Percentiles rank a stretch among this genome's conserved stretches.
Evolutionary conservation across 441 rosid species (phyloP).

Genomic region (Populus hybrid): DNA sequence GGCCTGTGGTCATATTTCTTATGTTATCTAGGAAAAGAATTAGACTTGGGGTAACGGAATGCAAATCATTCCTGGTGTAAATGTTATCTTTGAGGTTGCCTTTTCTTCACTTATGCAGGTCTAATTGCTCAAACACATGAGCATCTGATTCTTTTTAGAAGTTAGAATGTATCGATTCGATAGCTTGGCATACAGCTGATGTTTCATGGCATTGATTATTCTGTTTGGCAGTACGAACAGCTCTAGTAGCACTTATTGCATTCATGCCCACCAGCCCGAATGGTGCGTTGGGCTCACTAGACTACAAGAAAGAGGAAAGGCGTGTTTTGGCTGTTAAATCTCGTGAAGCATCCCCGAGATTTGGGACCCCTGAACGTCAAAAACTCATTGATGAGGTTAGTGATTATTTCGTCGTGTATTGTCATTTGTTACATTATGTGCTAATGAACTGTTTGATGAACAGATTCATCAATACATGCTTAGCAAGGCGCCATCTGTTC

Average conservation of each 20-base stretch:
- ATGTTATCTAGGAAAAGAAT: neutral
- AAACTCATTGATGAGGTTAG: slow-evolving; percentile 79
- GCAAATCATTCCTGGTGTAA: neutral
- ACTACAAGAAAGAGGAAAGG: slow-evolving; percentile 85
- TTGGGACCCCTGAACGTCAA: slow-evolving; percentile 81
- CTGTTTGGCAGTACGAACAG: slow-evolving; percentile 74
- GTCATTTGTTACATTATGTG: neutral
- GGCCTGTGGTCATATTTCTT: neutral
- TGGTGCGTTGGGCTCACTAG: slow-evolving; percentile 92
- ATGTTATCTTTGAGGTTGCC: neutral
- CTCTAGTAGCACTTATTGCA: slow-evolving; percentile 88
- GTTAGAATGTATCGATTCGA: neutral
- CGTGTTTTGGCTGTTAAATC: slow-evolving; percentile 74
- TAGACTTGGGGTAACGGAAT: neutral
- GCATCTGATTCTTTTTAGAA: neutral
- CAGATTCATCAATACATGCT: slow-evolving; percentile 89
- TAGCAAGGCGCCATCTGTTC: slow-evolving; percentile 69
- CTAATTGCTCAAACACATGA: neutral
- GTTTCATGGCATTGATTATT: slow-evolving; percentile 1
- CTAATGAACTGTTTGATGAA: slow-evolving; percentile 14
- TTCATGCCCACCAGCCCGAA: slow-evolving; percentile 95
- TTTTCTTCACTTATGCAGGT: neutral
- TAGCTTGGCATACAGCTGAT: slow-evolving; percentile 14
- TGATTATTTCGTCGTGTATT: neutral
- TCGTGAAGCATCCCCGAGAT: slow-evolving; percentile 75